A percentile compares a stretch with the other conserved stretches of the same genome.
phyloP scores from a whole-genome alignment of 2,329 filamentous ascomycete species.

The Aspergillus fumigatus region DNA sequence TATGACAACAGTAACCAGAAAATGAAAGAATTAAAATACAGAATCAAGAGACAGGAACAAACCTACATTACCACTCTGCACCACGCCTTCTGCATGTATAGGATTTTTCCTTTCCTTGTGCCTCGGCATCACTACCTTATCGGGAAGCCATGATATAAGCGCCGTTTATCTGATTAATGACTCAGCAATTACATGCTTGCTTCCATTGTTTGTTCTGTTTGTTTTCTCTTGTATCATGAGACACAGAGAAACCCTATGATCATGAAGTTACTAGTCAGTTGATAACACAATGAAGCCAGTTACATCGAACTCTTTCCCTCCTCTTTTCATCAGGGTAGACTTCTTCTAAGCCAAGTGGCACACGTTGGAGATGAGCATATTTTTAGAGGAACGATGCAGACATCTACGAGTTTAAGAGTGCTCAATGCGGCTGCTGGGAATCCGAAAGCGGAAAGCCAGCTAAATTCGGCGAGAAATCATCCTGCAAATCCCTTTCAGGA shows the following conservation, averaged over 20 bases:
- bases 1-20: background rate
- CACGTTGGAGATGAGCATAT: background rate
- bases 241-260: background rate
- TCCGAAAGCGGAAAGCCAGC: slow-evolving; percentile 24
- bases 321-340: background rate
- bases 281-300: background rate
- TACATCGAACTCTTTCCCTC: background rate
- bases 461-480: background rate
- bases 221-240: background rate
- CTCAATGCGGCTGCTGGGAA: background rate
- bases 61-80: background rate
- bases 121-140: slow-evolving; percentile 13
- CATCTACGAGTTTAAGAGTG: background rate
- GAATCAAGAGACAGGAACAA: background rate
- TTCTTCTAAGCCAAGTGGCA: background rate
- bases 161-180: slow-evolving; percentile 5
- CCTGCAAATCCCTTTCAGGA: background rate
- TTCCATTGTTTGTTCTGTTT: background rate
- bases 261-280: background rate
- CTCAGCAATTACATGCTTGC: slow-evolving; percentile 1
- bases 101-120: background rate
- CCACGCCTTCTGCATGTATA: background rate
- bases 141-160: slow-evolving; percentile 6
- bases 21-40: background rate
- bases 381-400: background rate